Percentiles rank a stretch among this genome's conserved stretches.
Conservation (phyloP, 352 stramenopile genomes). For the Hyaloperonospora arabidopsidis region DNA sequence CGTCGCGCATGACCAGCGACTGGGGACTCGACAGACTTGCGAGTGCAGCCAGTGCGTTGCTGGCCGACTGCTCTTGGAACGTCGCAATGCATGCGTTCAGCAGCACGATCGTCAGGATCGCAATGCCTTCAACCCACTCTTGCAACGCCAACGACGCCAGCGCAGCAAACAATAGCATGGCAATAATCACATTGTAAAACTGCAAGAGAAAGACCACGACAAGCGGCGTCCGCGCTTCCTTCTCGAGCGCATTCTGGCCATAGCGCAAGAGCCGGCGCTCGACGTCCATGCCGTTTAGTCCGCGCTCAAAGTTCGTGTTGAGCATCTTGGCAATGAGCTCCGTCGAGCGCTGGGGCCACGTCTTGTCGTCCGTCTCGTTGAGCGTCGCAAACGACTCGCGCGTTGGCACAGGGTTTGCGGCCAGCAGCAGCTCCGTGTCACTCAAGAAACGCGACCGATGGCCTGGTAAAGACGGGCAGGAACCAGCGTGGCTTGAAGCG, state of each 20-base stretch:
- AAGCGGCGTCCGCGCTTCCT: conserved; percentile 52
- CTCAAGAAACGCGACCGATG: conserved; percentile 57
- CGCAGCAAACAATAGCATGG: conserved; percentile 50
- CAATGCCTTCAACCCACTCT: conserved; percentile 63
- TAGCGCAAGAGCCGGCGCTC: conserved; percentile 38
- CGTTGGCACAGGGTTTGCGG: conserved; percentile 39
- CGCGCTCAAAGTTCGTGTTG: conserved; percentile 40
- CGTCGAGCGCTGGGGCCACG: conserved; percentile 38
- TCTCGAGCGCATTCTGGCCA: conserved; percentile 52
- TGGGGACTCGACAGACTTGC: conserved; percentile 57
- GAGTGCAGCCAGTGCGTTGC: conserved; percentile 54
- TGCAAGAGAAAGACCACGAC: conserved; percentile 61
- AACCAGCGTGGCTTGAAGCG: conserved; percentile 9
- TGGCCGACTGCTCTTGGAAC: conserved; percentile 52
- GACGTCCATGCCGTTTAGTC: conserved; percentile 37
- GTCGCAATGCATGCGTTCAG: conserved; percentile 60
- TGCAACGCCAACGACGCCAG: conserved; percentile 48
- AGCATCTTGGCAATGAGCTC: conserved; percentile 48
- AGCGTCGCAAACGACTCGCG: conserved; percentile 48
- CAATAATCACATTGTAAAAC: conserved; percentile 79
- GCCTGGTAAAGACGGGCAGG: conserved; percentile 18
- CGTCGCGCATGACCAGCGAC: conserved; percentile 56
- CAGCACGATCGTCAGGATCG: conserved; percentile 56
- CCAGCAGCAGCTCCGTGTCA: conserved; percentile 48
- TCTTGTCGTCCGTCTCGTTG: conserved; percentile 43